These are phyloP conservation scores for Beauveria australis DNA, from an alignment of 2,329 filamentous ascomycete genomes.

Conservation along the genomic window DNA sequence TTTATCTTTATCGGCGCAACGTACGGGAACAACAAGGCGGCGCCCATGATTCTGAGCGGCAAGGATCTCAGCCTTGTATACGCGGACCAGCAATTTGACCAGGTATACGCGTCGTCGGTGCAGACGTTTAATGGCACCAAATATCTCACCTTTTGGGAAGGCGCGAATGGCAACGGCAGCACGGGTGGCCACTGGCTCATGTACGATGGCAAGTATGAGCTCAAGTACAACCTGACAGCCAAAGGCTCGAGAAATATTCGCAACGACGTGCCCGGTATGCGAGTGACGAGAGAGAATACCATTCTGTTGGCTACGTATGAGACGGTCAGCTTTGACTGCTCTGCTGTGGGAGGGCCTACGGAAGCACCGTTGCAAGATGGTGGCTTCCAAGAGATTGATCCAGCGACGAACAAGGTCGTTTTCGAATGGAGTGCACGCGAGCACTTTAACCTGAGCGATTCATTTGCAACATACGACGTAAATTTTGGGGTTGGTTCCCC, in stretches of 20 bases:
- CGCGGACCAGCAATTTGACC: constrained; percentile 25
- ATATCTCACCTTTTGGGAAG: constrained; percentile 30
- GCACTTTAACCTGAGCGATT: constrained; percentile 21
- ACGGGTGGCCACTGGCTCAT: constrained; percentile 24
- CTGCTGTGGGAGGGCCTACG: constrained; percentile 22
- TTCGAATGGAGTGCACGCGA: constrained; percentile 30
- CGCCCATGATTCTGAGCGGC: constrained; percentile 27
- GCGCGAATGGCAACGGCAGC: constrained; percentile 18
- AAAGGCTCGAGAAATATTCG: constrained; percentile 24
- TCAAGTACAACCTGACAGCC: constrained; percentile 30
- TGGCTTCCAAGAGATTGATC: constrained; percentile 31
- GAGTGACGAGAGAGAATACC: constrained; percentile 31
- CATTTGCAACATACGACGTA: constrained; percentile 20
- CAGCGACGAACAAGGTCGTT: constrained; percentile 26
- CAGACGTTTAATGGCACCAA: constrained; percentile 23
- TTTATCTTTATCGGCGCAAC: constrained; percentile 26
- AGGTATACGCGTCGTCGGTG: constrained; percentile 19
- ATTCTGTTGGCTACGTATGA: constrained; percentile 35
- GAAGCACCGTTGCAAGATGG: constrained; percentile 26
- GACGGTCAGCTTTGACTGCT: constrained; percentile 23
- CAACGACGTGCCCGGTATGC: constrained; percentile 35
- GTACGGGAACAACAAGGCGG: constrained; percentile 18
- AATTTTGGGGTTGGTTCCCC: constrained; percentile 22
- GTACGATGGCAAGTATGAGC: constrained; percentile 27
- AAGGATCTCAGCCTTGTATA: constrained; percentile 30